phyloP scores from a whole-genome alignment of 306 rosid species.

The Geum urbanum region DNA sequence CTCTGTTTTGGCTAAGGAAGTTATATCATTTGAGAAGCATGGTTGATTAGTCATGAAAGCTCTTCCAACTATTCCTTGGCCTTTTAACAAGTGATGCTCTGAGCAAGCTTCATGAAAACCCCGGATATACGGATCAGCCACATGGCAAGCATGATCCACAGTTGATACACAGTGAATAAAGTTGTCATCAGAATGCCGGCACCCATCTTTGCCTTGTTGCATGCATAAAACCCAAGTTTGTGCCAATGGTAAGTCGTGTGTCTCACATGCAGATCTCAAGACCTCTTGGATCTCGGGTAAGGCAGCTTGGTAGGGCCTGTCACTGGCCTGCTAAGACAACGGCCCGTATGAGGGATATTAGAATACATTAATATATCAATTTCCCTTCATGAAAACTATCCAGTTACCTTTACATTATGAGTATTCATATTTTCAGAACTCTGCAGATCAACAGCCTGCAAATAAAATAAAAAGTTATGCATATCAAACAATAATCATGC shows the following conservation, averaged over 20 bases:
- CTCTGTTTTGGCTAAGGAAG: slow-evolving; percentile 57
- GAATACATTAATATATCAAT: slow-evolving; percentile 15
- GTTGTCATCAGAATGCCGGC: slow-evolving; percentile 76
- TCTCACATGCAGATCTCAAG: slow-evolving; percentile 74
- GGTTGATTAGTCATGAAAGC: slow-evolving; percentile 84
- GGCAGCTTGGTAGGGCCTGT: slow-evolving; percentile 55
- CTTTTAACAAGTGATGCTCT: slow-evolving; percentile 92
- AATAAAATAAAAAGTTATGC: slow-evolving; percentile 23
- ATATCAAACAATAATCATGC: slow-evolving; percentile 28
- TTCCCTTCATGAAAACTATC: slow-evolving; percentile 16
- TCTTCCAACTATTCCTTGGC: slow-evolving; percentile 83
- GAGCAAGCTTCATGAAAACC: slow-evolving; percentile 90
- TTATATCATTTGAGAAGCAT: slow-evolving; percentile 68
- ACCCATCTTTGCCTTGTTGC: slow-evolving; percentile 75
- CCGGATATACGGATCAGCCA: slow-evolving; percentile 47
- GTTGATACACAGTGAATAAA: slow-evolving; percentile 71
- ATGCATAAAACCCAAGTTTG: slow-evolving; percentile 88
- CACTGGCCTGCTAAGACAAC: slow-evolving; percentile 45
- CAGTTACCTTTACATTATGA: slow-evolving; percentile 54
- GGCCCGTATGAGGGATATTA: slow-evolving; percentile 18
- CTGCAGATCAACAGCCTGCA: slow-evolving; percentile 86
- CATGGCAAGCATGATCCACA: slow-evolving; percentile 81
- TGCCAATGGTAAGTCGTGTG: slow-evolving; percentile 79
- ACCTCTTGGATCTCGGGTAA: slow-evolving; percentile 69
- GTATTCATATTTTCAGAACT: slow-evolving; percentile 49